Evolutionary conservation across 768 basidiomycete genomes (phyloP), one percentile per base, ranked within the genome.

Genomic region (Mycena indigotica): DNA sequence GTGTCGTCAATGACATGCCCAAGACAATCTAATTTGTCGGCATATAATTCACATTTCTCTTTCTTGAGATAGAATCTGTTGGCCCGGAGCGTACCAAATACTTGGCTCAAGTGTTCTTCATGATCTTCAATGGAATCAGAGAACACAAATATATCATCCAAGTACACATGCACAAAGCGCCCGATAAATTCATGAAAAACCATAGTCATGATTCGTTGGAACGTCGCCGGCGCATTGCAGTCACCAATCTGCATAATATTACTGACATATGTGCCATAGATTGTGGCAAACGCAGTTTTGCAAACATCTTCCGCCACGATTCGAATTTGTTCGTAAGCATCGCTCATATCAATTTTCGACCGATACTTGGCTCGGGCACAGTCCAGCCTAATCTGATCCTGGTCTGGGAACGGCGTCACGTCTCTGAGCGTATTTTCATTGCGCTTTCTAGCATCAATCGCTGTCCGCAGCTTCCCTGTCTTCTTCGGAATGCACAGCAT

Each of bases 141-240:
- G 57, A 59, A 80, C 0, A 80, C 65, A 41, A 80, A 74, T 4
- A 81, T 71, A 59, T 81, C 75, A 55, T 82, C 78, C 0, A 81
- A 60, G 54, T 80, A 81, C 2, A 76, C 69, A 44, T 80, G 73
- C 6, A 80, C 28, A 53, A 75, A 79, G 6, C 39, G 23, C 0
- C 77, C 75, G 2, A 82, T 72, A 17, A 63, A 49, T 1, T 76
- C 69, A 1, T 68, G 56, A 45, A 83, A 78, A n/a, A 80, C 69
- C 2, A 56, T 26, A 0, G 68, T 78, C 73, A 81, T 79, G 0
- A 82, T 57, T 0, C 70, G 29, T 53, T 83, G 81, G 52, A 79
- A 83, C 0, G 79, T 83, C 0, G 77, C 66, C 0, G 77, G 78
- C 0, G 75, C 75, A 58, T 84, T 84, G 38, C 75, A 78, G 54